Evolutionary conservation across 192 early-diverging fungal species (phyloP).

Genomic region (Paraglomus brasilianum): DNA sequence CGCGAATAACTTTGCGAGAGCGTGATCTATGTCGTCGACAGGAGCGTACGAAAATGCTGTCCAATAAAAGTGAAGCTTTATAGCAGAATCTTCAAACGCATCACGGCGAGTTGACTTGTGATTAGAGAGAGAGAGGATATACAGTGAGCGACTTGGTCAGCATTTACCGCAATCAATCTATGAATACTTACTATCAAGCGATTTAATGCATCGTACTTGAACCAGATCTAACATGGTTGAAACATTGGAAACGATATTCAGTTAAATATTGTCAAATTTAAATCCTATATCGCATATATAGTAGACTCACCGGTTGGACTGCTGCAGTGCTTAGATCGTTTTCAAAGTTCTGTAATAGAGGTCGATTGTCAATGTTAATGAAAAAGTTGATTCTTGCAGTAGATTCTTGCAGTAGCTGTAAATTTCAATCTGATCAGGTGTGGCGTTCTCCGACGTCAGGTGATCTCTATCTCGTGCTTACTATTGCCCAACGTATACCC

Average conservation of each 20-base stretch:
- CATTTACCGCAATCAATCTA: no score
- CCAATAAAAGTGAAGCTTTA: slow-evolving; percentile 30
- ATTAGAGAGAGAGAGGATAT: no score
- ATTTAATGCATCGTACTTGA: slow-evolving; percentile 16
- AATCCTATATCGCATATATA: neutral
- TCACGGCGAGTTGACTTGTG: neutral
- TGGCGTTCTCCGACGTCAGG: no score
- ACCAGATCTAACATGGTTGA: slow-evolving; percentile 13
- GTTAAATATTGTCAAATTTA: neutral
- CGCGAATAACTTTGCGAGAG: slow-evolving; percentile 12
- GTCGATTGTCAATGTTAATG: no score
- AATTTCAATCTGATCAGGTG: no score
- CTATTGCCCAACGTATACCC: no score
- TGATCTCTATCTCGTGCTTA: no score
- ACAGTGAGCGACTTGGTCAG: no score
- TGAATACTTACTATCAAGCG: neutral
- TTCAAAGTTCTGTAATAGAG: slow-evolving; percentile 18
- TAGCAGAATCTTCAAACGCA: slow-evolving; percentile 17
- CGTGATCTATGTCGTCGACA: slow-evolving; percentile 22
- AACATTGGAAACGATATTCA: neutral
- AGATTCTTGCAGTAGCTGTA: no score
- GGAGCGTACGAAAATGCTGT: neutral
- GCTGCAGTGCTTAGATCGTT: slow-evolving; percentile 13
- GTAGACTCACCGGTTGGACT: slow-evolving; percentile 29
- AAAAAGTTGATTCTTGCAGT: no score